These are phyloP conservation scores for Mucor irregularis DNA, from an alignment of 371 early-diverging fungal species.

Conservation along the genomic window DNA sequence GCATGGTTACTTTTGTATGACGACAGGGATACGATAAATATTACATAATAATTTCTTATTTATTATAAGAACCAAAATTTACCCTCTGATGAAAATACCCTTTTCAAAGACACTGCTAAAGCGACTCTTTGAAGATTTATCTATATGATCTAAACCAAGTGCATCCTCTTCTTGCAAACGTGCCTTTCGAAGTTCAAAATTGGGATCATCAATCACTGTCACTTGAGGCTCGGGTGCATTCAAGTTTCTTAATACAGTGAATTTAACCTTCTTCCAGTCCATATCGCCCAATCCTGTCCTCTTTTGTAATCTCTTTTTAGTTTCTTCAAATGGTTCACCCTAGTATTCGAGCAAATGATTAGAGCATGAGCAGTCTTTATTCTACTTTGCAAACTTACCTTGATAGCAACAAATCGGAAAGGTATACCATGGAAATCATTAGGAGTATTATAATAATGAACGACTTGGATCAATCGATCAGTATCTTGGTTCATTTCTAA, in stretches of 20 bases:
- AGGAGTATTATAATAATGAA: conserved; percentile 77
- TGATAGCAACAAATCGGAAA: conserved; percentile 72
- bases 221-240: conserved; percentile 23
- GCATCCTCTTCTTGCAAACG: conserved; percentile 55
- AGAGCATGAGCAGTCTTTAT: not conserved
- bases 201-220: conserved; percentile 43
- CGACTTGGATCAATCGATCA: conserved; percentile 61
- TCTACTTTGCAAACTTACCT: conserved; percentile 37
- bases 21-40: too few species aligned
- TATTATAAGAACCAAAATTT: too few species aligned
- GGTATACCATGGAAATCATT: conserved; percentile 78
- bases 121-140: conserved; percentile 62
- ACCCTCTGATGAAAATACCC: conserved; percentile 67
- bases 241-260: conserved; percentile 43
- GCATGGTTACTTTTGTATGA: too few species aligned
- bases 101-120: conserved; percentile 55
- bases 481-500: conserved; percentile 38
- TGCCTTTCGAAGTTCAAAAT: conserved; percentile 52
- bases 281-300: conserved; percentile 81
- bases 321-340: conserved; percentile 70
- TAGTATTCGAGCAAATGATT: conserved; percentile 6
- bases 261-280: conserved; percentile 82
- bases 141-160: conserved; percentile 80
- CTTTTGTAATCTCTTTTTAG: conserved; percentile 71
- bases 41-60: too few species aligned